These are phyloP conservation scores for Diaporthe sp. DNA, from an alignment of 2,329 filamentous ascomycete genomes.

Conservation along the genomic window DNA sequence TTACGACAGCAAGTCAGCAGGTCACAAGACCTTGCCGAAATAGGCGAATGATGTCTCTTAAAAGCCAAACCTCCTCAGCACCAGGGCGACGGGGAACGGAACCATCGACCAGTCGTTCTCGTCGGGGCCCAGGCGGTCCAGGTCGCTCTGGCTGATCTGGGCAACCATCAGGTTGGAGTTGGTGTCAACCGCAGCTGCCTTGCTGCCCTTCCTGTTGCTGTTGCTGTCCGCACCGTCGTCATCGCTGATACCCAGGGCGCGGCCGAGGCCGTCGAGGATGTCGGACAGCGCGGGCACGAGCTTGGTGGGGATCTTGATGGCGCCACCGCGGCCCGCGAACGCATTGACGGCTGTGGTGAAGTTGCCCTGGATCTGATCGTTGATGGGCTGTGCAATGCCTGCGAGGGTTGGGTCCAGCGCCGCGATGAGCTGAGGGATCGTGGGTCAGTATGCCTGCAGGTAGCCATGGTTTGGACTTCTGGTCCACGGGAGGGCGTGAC, in stretches of 20 bases:
- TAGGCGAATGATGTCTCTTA: neutral
- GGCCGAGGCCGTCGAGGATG: neutral
- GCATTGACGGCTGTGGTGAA: constrained; percentile 24
- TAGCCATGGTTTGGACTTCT: neutral
- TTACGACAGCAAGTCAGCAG: neutral
- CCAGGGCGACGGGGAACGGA: constrained; percentile 1
- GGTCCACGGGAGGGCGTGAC: neutral
- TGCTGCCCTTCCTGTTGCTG: neutral
- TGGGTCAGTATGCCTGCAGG: neutral
- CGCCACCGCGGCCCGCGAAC: constrained; percentile 16
- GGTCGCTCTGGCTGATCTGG: constrained; percentile 4
- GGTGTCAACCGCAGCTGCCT: neutral
- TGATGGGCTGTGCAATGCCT: constrained; percentile 26
- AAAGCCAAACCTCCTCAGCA: neutral
- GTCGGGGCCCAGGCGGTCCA: constrained; percentile 19
- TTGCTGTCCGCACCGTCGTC: neutral
- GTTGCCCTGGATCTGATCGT: constrained; percentile 30
- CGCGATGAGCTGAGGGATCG: neutral
- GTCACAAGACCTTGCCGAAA: neutral
- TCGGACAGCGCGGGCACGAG: constrained; percentile 2
- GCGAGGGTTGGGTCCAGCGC: constrained; percentile 12
- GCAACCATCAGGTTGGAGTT: constrained; percentile 9
- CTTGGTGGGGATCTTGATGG: constrained; percentile 24
- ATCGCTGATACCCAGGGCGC: neutral
- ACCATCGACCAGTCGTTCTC: constrained; percentile 15